Evolutionary conservation across 805 yeast genomes (phyloP), one percentile per base, ranked within the genome.

Genomic region (Candida tibetensis): DNA sequence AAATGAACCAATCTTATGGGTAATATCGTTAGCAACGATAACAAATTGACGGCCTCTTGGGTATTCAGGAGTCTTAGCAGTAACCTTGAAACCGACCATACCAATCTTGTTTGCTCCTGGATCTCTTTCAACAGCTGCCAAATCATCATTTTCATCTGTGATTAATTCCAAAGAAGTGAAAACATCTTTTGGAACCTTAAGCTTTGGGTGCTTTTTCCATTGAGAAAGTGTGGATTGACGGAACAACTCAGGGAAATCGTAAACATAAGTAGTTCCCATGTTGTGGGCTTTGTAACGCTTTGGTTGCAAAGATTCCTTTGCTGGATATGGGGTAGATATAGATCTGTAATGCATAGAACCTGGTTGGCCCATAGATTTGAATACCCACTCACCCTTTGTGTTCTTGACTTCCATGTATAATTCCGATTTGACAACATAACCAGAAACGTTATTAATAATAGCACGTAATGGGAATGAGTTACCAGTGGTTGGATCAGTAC

Each of bases 171-270:
- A 76, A 32, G 84, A 79, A 26, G 77, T 70, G 66, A 95, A 87
- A 52, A 83, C 72, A 53, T 87, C 93, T 45, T 82, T 87, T 30
- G 90, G 90, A 46, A 80, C 61, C 48, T 79, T 81, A 32, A 63
- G 62, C 40, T 80, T 70, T 30, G 79, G 73, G 49, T 64, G 62
- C 44, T 76, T 77, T 62, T 82, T 82, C 99, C 99, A 93, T 64
- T 81, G 84, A 15, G 90, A 74, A 39, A 79, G 64, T 27, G 86
- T 76, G 27, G 96, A 95, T 71, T 93, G 97, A 56, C 90, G 86
- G 84, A 95, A 93, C 56, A 93, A 71, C 62, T 93, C 99, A 37
- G 99, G 99, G 93, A 93, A 95, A 66, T 93, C 99, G 58, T 95
- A 93, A 35, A 88, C 96, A 59, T 88, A 93, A 8, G 99, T 90